These are phyloP conservation scores for Mucor circinelloides DNA, from an alignment of 371 early-diverging fungal genomes.

Conservation along the genomic window DNA sequence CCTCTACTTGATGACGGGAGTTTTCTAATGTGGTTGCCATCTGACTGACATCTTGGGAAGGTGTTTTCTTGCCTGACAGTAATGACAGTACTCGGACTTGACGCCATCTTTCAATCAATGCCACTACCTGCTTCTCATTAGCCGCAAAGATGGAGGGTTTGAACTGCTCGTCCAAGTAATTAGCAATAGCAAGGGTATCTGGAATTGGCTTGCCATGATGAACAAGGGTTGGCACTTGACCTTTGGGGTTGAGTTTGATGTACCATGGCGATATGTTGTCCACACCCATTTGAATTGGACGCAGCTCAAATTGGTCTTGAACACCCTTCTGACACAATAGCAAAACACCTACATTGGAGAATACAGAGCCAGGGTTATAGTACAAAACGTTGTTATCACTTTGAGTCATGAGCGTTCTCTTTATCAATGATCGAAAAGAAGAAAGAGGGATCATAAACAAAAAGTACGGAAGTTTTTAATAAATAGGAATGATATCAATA, in stretches of 20 bases:
- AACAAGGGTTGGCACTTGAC: slow-evolving; percentile 18
- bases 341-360: slow-evolving; percentile 12
- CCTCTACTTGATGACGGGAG: slow-evolving; percentile 1
- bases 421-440: background rate
- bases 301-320: slow-evolving; percentile 15
- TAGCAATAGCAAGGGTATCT: slow-evolving; percentile 17
- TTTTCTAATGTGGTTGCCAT: background rate
- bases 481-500: background rate
- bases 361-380: slow-evolving; percentile 12
- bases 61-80: slow-evolving; percentile 8
- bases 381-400: background rate
- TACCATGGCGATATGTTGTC: slow-evolving; percentile 24
- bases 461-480: background rate
- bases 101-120: slow-evolving; percentile 5
- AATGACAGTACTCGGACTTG: slow-evolving; percentile 14
- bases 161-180: slow-evolving; percentile 10
- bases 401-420: background rate
- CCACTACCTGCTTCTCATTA: slow-evolving; percentile 5
- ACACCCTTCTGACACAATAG: slow-evolving; percentile 9
- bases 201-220: slow-evolving; percentile 4
- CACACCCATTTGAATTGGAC: slow-evolving; percentile 10
- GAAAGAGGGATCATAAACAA: background rate
- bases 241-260: slow-evolving; percentile 20
- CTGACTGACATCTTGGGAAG: background rate
- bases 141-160: slow-evolving; percentile 8